phyloP scores from a whole-genome alignment of 345 rosid genomes.

The Zanthoxylum bungeanum region DNA sequence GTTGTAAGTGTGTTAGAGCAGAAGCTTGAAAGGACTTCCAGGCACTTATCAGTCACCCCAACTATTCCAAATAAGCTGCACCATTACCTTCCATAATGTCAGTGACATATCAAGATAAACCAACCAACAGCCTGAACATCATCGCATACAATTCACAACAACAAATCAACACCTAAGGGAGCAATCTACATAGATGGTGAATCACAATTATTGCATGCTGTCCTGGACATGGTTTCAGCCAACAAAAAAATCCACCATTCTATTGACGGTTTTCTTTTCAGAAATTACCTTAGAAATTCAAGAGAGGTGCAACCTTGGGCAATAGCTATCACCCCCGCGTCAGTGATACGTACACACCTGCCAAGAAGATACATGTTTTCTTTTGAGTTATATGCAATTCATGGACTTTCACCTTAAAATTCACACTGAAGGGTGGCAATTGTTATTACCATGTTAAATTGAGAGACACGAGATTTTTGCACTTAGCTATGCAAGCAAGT shows the following conservation, averaged over 20 bases:
- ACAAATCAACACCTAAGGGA: neutral
- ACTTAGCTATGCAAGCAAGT: slow-evolving; percentile 64
- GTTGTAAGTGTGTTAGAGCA: slow-evolving; percentile 72
- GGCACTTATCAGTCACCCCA: slow-evolving; percentile 81
- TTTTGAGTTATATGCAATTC: slow-evolving; percentile 7
- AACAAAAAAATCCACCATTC: neutral
- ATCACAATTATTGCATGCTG: neutral
- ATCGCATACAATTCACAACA: neutral
- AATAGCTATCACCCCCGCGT: slow-evolving; percentile 65
- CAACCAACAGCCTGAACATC: neutral
- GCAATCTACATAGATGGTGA: neutral
- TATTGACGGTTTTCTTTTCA: too few relatives aligned
- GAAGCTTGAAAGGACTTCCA: slow-evolving; percentile 64
- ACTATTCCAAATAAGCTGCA: slow-evolving; percentile 95
- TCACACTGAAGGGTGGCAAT: neutral
- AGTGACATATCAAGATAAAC: neutral
- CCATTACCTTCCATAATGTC: slow-evolving; percentile 1
- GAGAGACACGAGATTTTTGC: slow-evolving; percentile 62
- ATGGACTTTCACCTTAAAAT: slow-evolving; percentile 8
- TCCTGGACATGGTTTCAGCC: neutral
- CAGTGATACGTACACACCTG: slow-evolving; percentile 86
- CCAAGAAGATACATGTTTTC: slow-evolving; percentile 9
- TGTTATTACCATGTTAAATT: slow-evolving; percentile 83
- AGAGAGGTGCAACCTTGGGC: slow-evolving; percentile 76
- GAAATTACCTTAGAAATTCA: slow-evolving; percentile 69